A percentile compares a stretch with the other conserved stretches of the same genome.
Evolutionary conservation across 2,329 filamentous ascomycete species (phyloP).

Genomic region (Fusarium verrucosum): DNA sequence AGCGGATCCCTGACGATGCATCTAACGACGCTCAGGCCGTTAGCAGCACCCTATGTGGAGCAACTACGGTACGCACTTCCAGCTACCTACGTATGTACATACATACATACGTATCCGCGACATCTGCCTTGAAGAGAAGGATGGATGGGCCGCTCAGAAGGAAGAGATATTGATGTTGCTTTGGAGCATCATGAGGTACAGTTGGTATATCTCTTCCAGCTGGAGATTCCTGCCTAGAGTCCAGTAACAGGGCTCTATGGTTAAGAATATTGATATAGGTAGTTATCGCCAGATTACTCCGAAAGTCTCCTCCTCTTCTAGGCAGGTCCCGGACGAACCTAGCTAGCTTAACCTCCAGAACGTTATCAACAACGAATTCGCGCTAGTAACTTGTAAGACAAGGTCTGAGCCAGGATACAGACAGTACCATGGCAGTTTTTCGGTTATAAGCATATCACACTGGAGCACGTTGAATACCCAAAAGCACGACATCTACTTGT

Average conservation of each 20-base stretch:
- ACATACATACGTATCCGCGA: too few relatives aligned
- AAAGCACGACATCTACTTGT: conserved; percentile 15
- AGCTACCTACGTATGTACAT: too few relatives aligned
- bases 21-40: conserved; percentile 32
- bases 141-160: not conserved
- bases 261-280: not conserved
- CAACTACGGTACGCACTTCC: conserved; percentile 21
- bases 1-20: conserved; percentile 24
- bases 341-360: too few relatives aligned
- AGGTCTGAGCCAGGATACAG: not conserved
- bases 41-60: conserved; percentile 33
- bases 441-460: conserved; percentile 32
- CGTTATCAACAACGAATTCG: not conserved
- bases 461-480: not conserved
- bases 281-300: not conserved
- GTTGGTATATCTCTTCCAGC: too few relatives aligned
- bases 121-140: conserved; percentile 14
- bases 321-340: not conserved
- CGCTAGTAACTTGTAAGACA: conserved; percentile 27
- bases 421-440: not conserved
- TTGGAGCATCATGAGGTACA: not conserved
- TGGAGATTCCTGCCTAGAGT: not conserved
- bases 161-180: not conserved
- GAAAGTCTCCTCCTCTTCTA: not conserved
- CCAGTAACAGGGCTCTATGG: not conserved